A percentile compares a stretch with the other conserved stretches of the same genome.
These are phyloP conservation scores for Panicum miliaceum DNA, from an alignment of 176 grass and related monocot species.

Conservation along the genomic window DNA sequence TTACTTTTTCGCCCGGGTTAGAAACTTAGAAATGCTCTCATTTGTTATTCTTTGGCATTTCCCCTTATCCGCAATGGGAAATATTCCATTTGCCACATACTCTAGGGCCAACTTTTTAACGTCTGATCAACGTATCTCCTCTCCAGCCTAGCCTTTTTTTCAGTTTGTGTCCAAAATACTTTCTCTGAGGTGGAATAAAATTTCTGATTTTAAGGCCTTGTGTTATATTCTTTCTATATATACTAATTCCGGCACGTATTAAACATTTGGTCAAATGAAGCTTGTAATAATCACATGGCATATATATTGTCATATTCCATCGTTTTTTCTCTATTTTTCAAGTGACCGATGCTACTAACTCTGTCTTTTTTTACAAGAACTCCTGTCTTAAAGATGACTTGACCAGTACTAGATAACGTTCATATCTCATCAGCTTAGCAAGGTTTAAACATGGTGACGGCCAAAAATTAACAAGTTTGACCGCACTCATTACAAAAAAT, in stretches of 20 bases:
- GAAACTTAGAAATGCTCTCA: not conserved
- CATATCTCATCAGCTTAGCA: not conserved
- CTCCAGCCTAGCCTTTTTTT: not conserved
- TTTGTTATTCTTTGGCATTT: not conserved
- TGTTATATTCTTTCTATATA: not conserved
- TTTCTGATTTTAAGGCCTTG: not conserved
- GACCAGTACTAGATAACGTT: not conserved
- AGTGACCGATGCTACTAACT: not conserved
- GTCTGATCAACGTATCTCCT: not conserved
- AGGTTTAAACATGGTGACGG: not conserved
- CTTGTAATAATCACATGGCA: not conserved
- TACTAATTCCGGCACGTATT: not conserved
- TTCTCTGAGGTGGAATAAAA: not conserved
- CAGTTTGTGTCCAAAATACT: conserved; percentile 17
- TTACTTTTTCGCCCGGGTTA: not conserved
- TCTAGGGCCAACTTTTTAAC: not conserved
- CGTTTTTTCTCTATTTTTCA: not conserved
- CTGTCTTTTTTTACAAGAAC: no score
- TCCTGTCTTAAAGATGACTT: not conserved
- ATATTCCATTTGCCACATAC: conserved; percentile 27
- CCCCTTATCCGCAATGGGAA: not conserved
- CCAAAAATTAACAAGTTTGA: not conserved
- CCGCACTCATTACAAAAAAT: not conserved
- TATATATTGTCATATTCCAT: no score
- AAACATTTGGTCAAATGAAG: not conserved